Base-by-base conservation (phyloP, 805 yeast genomes). In the Kuraishia cidri region DNA sequence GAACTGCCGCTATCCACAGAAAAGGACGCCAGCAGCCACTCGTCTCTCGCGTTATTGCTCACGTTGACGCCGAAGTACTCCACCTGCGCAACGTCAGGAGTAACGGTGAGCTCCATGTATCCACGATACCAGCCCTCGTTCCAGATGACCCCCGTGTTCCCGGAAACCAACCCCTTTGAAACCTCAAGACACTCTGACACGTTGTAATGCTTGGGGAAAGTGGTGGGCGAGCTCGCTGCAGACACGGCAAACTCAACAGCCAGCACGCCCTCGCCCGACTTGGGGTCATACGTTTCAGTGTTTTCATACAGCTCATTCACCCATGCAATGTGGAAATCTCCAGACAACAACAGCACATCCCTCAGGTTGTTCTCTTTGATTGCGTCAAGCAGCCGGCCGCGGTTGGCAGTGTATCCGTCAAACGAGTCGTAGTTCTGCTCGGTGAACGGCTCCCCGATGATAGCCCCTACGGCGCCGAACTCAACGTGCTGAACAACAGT, bases 281-380 rank as follows among this genome's bases (percentile, higher is more conserved):
- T 32, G 30, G 41, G 30, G 27, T 36, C 29, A 24, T 47, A 47
- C n/a, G 23, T n/a, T 4, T 34, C 36, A 3, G n/a, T 19, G 2
- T 37, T 34, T 7, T 36, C 20, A 25, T 27, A 35, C 15, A 47
- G 32, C 23, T 47, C 52, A 24, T 42, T 38, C 9, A 39, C 44
- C 42, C 49, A 45, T 13, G 46, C 44, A 32, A 46, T 43, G 32
- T 47, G 52, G 37, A 47, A 46, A 22, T 47, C 52, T 19, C 52
- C 52, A 16, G 47, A 39, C 4, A 46, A 29, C 10, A 46, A 26
- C 7, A 44, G 43, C 16, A 40, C 35, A 36, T 46, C 42, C 13
- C 37, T 19, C 6, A 46, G 26, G 5, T 37, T 23, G 13, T 44
- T 32, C 5, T 34, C 34, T 9, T 27, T 24, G 16, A 46, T 39